A percentile compares a stretch with the other conserved stretches of the same genome.
These are phyloP conservation scores for Trametes coccinea DNA, from an alignment of 768 basidiomycete genomes.

Conservation along the genomic window DNA sequence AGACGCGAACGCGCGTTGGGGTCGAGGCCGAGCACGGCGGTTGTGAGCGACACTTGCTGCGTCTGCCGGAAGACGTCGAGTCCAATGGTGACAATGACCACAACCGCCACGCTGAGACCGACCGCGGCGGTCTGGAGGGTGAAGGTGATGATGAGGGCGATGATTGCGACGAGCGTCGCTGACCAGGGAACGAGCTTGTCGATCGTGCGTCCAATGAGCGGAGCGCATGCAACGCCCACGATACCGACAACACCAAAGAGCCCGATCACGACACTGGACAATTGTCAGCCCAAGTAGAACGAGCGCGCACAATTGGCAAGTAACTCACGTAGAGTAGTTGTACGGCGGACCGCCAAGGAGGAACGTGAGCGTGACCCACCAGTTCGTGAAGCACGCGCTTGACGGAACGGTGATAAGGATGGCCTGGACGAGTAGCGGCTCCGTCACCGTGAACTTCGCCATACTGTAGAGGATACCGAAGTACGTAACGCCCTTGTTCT, in stretches of 20 bases:
- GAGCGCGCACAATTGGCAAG: not conserved
- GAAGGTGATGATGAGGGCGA: conserved; percentile 52
- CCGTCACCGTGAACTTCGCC: conserved; percentile 73
- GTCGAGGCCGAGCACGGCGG: conserved; percentile 44
- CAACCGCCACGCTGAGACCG: conserved; percentile 67
- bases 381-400: conserved; percentile 54
- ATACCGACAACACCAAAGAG: conserved; percentile 52
- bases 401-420: conserved; percentile 59
- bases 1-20: conserved; percentile 48
- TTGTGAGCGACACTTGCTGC: conserved; percentile 66
- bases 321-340: conserved; percentile 63
- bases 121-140: conserved; percentile 69
- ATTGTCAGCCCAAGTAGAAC: not conserved
- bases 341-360: conserved; percentile 77
- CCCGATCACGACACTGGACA: conserved; percentile 45
- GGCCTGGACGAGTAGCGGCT: conserved; percentile 75
- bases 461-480: conserved; percentile 70
- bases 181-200: conserved; percentile 80
- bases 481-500: conserved; percentile 66
- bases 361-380: conserved; percentile 70
- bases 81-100: conserved; percentile 68
- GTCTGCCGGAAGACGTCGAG: conserved; percentile 76
- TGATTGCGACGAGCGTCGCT: conserved; percentile 59
- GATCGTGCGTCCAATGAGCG: conserved; percentile 65
- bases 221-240: conserved; percentile 67